phyloP scores from a whole-genome alignment of 78 protist genomes.

The Dictyostelium brefeldianum region DNA sequence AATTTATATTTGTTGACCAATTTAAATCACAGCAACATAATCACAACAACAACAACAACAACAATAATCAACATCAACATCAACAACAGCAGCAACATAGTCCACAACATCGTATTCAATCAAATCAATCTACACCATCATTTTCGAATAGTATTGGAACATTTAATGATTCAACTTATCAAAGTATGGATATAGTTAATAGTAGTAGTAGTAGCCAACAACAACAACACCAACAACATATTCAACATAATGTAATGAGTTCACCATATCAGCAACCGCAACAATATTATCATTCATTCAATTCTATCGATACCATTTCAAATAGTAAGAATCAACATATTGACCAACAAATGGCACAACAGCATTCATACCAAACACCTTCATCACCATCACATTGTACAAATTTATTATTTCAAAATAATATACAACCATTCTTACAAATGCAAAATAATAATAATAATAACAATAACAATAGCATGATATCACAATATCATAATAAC shows the following conservation, averaged over 20 bases:
- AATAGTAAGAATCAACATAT: constrained; percentile 8
- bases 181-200: neutral
- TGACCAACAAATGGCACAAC: neutral
- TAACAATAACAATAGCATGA: neutral
- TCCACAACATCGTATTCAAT: neutral
- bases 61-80: neutral
- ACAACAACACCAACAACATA: constrained; percentile 1
- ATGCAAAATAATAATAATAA: neutral
- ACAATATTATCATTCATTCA: neutral
- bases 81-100: neutral
- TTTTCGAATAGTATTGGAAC: neutral
- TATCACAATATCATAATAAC: neutral
- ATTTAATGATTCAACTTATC: neutral
- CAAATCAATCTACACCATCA: constrained; percentile 22
- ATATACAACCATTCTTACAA: constrained; percentile 23
- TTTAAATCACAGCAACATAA: neutral
- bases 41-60: neutral
- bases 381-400: constrained; percentile 10
- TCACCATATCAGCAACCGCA: neutral
- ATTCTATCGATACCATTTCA: neutral
- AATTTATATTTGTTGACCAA: neutral
- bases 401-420: constrained; percentile 10
- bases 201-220: neutral
- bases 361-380: neutral
- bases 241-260: neutral